Percentiles rank a stretch among this genome's conserved stretches.
Evolutionary conservation across 1,284 basidiomycete genomes (phyloP).

Genomic region (Apiotrichum laibachii): DNA sequence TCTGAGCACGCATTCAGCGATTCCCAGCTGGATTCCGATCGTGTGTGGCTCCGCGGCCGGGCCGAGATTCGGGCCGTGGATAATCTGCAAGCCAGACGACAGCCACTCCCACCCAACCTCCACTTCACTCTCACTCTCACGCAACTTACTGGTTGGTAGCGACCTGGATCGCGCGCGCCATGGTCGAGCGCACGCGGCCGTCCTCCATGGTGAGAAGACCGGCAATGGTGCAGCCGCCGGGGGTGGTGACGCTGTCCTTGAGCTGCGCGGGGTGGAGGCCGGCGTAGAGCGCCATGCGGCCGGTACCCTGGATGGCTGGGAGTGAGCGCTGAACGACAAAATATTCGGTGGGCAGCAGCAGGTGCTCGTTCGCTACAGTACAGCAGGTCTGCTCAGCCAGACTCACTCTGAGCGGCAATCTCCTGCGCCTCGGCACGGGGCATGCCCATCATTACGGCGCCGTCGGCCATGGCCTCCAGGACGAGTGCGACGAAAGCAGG

Average conservation of each 20-base stretch:
- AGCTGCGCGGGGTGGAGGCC: slow-evolving; percentile 91
- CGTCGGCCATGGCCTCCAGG: slow-evolving; percentile 97
- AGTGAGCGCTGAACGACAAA: slow-evolving; percentile 1
- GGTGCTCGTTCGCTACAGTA: no score
- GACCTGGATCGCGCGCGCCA: slow-evolving; percentile 91
- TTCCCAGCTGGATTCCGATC: no score
- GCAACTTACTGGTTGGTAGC: slow-evolving; percentile 67
- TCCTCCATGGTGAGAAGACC: slow-evolving; percentile 94
- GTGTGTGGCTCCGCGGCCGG: no score
- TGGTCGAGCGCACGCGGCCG: slow-evolving; percentile 86
- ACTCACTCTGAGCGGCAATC: slow-evolving; percentile 89
- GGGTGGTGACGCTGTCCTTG: slow-evolving; percentile 97
- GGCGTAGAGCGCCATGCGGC: slow-evolving; percentile 87
- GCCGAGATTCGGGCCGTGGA: no score
- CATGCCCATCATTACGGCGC: slow-evolving; percentile 99
- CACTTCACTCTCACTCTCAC: no score
- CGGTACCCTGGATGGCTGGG: slow-evolving; percentile 90
- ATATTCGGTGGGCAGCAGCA: no score
- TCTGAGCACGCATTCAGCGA: no score
- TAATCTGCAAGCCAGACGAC: no score
- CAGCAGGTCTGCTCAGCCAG: not conserved
- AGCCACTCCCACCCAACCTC: no score
- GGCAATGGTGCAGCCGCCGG: slow-evolving; percentile 97
- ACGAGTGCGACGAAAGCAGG: slow-evolving; percentile 97
- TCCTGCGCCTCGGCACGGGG: slow-evolving; percentile 91